Evolutionary conservation across 192 early-diverging fungal species (phyloP).

Genomic region (Entophlyctis helioformis): DNA sequence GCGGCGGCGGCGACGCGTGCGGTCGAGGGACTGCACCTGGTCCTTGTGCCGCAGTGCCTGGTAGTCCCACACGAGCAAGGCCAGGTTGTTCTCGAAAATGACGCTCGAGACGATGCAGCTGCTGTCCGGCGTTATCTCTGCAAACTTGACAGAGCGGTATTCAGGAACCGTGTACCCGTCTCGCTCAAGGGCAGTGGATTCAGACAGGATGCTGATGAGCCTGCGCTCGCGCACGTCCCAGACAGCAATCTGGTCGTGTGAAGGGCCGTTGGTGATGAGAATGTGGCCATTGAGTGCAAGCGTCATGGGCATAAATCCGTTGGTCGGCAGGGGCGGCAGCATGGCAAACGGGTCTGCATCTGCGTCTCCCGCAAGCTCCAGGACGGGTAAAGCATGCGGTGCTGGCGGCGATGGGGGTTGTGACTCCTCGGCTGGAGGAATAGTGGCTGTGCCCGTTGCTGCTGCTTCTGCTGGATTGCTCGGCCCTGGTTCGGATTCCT

Average conservation of each 20-base stretch:
- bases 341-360: no score
- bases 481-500: no score
- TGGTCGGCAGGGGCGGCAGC: neutral
- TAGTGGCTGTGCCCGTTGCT: no score
- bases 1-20: no score
- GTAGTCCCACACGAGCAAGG: no score
- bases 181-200: no score
- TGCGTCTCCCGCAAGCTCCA: neutral
- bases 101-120: constrained; percentile 14
- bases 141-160: constrained; percentile 16
- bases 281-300: constrained; percentile 20
- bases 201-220: neutral
- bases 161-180: no score
- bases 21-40: no score
- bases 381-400: neutral
- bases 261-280: constrained; percentile 22
- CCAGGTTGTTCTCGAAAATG: neutral
- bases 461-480: no score
- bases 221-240: constrained; percentile 12
- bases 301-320: constrained; percentile 15
- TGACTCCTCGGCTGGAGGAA: no score
- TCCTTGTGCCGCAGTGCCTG: no score
- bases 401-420: neutral
- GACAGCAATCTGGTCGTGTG: constrained; percentile 5
- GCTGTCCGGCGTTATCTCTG: constrained; percentile 14